phyloP scores from a whole-genome alignment of 257 asterid species.

The Nicotiana attenuata region DNA sequence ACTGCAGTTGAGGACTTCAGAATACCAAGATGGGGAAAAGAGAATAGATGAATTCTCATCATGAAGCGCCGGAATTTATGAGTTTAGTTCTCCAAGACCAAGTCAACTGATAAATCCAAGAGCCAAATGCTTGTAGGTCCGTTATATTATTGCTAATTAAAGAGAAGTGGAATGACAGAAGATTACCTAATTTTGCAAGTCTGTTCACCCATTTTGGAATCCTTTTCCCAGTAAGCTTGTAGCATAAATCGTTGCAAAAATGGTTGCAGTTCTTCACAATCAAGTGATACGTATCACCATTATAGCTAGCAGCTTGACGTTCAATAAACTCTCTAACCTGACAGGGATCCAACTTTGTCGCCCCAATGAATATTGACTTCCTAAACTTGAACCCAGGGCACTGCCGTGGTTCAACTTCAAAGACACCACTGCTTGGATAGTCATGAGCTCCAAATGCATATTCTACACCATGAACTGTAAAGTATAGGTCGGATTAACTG shows the following conservation, averaged over 20 bases:
- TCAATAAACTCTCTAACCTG: constrained; percentile 82
- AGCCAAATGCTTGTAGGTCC: not conserved
- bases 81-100: not conserved
- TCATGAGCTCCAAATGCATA: constrained; percentile 22
- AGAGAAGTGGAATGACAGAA: not conserved
- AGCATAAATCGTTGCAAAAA: constrained; percentile 81
- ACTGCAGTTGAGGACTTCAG: not conserved
- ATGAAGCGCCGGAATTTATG: not conserved
- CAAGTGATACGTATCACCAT: constrained; percentile 84
- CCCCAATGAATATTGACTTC: constrained; percentile 71
- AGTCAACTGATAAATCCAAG: not conserved
- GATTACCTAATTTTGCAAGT: constrained; percentile 76
- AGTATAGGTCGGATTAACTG: not conserved
- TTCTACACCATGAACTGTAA: constrained; percentile 26
- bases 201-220: constrained; percentile 96
- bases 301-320: constrained; percentile 69
- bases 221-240: constrained; percentile 67
- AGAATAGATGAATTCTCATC: not conserved
- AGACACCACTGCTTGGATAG: constrained; percentile 14
- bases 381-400: constrained; percentile 64
- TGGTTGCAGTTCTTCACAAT: constrained; percentile 92
- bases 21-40: not conserved
- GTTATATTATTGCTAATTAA: not conserved
- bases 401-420: constrained; percentile 20
- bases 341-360: constrained; percentile 50